Base-by-base conservation (phyloP, 108 stramenopile genomes). In the Conticribra guillardii region DNA sequence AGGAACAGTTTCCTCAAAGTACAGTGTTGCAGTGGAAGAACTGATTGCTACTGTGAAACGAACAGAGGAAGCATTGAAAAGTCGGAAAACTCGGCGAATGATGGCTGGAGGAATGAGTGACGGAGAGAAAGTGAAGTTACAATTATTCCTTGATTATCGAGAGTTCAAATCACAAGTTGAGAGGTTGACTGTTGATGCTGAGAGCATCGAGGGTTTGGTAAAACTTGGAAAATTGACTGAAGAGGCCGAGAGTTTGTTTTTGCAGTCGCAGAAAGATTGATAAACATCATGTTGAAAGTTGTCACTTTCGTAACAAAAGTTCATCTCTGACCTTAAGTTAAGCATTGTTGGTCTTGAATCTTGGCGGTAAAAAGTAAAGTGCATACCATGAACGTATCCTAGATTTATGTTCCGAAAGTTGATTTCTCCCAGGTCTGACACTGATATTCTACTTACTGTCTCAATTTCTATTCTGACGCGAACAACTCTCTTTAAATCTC, bases 101-200 rank as follows among this genome's bases (percentile, higher is more conserved):
- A 84, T 86, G 58, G 88, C 87, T 41, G 94, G 89, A 4, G 94
- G 90, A 16, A 89, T 92, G 79, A 92, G 94, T 59, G 94, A 95
- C 56, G 94, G 91, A 21, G 94, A 95, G 72, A 95, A 95, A 73
- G 89, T 90, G n/a, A 92, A 92, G 55, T 64, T 92, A 51, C 94
- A 95, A 51, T 60, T 95, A 46, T 89, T 68, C 65, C 80, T 95
- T 16, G 94, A 92, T 80, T 84, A 84, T 54, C 32, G 76, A 62
- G 82, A 84, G 62, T 91, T 82, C 53, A 71, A 55, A 2, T 55
- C 59, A 3, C 58, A 73, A 27, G 84, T 92, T 7, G 64, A 87
- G 24, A 77, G 87, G 29, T 60, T 91, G 18, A 89, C 83, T 29
- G 67, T 89, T 14, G 83, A 89, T 59, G 80, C 78, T 4, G 60